phyloP scores from a whole-genome alignment of 805 yeast species.

The Starmerella apicola region DNA sequence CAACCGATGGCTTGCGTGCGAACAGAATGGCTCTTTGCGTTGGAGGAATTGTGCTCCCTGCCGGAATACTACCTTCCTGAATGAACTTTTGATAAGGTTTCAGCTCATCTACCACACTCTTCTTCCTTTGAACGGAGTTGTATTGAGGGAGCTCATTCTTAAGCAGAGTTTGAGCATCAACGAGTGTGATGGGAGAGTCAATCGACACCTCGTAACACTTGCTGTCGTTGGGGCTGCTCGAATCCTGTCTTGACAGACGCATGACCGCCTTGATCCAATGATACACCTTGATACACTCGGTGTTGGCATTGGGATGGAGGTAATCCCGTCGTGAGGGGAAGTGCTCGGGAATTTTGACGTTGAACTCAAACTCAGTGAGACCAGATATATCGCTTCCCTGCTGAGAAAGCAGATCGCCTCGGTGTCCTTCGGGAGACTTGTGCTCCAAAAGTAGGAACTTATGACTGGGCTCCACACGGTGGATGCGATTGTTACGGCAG shows the following conservation, averaged over 20 bases:
- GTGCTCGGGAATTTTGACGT: slow-evolving; percentile 67
- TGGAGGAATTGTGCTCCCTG: slow-evolving; percentile 1
- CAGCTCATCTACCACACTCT: slow-evolving; percentile 11
- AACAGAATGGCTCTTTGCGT: slow-evolving; percentile 39
- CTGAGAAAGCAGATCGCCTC: slow-evolving; percentile 22
- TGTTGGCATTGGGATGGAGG: slow-evolving; percentile 75
- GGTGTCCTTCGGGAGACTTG: slow-evolving; percentile 23
- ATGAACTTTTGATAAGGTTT: slow-evolving; percentile 19
- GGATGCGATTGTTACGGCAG: slow-evolving; percentile 75
- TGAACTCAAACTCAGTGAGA: slow-evolving; percentile 69
- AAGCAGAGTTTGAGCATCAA: slow-evolving; percentile 45
- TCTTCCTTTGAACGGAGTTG: slow-evolving; percentile 2
- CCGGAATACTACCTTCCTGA: slow-evolving; percentile 9
- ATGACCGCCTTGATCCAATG: slow-evolving; percentile 93
- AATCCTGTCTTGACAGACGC: slow-evolving; percentile 57
- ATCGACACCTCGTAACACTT: slow-evolving; percentile 91
- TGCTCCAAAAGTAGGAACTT: slow-evolving; percentile 74
- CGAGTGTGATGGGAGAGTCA: slow-evolving; percentile 83
- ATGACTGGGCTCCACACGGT: slow-evolving; percentile 79
- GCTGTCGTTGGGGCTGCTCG: slow-evolving; percentile 38
- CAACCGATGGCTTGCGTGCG: slow-evolving; percentile 41
- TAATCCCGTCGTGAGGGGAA: slow-evolving; percentile 43
- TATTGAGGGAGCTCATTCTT: slow-evolving; percentile 31
- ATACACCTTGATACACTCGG: slow-evolving; percentile 66
- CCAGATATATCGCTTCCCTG: slow-evolving; percentile 20